Evolutionary conservation across 2,329 filamentous ascomycete genomes (phyloP).

Genomic region (Fusarium newnesense): DNA sequence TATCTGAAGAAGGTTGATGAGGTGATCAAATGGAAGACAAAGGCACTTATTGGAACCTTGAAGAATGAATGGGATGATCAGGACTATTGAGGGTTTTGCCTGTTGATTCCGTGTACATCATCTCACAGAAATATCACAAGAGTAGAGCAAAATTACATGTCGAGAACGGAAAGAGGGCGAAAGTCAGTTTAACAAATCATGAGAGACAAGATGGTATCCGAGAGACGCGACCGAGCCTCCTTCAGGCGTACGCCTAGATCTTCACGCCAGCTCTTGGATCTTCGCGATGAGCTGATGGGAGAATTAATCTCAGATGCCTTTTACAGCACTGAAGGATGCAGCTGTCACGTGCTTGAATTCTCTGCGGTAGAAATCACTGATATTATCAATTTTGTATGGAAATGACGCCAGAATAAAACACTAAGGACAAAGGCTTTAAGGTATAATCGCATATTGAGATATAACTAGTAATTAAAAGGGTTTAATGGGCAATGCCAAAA

Average conservation of each 20-base stretch:
- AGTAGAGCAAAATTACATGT: too few species aligned
- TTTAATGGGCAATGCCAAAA: neutral
- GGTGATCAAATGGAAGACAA: slow-evolving; percentile 7
- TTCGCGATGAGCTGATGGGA: too few species aligned
- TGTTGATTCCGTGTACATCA: neutral
- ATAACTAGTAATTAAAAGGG: neutral
- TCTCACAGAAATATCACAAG: too few species aligned
- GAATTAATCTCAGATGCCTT: too few species aligned
- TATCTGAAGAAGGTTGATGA: neutral
- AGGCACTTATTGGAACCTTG: neutral
- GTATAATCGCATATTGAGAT: neutral
- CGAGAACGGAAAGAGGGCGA: too few species aligned
- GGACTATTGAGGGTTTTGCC: neutral
- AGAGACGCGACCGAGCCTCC: too few species aligned
- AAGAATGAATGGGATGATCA: neutral
- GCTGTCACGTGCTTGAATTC: neutral
- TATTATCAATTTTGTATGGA: neutral
- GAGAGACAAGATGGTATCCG: too few species aligned
- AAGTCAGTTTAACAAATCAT: too few species aligned
- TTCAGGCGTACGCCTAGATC: too few species aligned
- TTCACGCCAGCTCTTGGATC: too few species aligned
- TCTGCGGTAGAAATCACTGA: neutral
- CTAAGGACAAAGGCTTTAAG: neutral
- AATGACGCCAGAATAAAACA: neutral
- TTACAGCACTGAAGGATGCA: neutral